Percentiles rank a stretch among this genome's conserved stretches.
Evolutionary conservation across 495 filamentous ascomycete species (phyloP).

Genomic region (Ramalina intermedia): DNA sequence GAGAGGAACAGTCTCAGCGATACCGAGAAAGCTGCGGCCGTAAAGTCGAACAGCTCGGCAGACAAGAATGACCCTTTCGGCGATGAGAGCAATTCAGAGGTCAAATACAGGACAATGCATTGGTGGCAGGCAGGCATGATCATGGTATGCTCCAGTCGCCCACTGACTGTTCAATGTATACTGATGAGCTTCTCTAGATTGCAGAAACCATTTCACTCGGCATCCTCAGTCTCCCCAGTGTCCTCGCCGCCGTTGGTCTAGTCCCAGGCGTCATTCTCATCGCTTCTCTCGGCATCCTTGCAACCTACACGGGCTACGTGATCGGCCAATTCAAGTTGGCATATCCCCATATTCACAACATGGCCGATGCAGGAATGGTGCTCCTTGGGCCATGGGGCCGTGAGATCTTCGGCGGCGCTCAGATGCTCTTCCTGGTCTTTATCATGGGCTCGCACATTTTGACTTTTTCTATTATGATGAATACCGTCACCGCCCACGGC

Average conservation of each 20-base stretch:
- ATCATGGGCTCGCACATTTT: conserved; percentile 64
- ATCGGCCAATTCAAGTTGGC: conserved; percentile 64
- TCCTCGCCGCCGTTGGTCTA: conserved; percentile 51
- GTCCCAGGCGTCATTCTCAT: conserved; percentile 44
- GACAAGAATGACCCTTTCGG: conserved; percentile 24
- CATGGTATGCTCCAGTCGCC: conserved; percentile 19
- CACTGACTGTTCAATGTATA: too few relatives aligned
- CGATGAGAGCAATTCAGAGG: conserved; percentile 26
- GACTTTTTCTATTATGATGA: conserved; percentile 59
- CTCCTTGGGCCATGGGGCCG: conserved; percentile 48
- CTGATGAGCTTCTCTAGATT: conserved; percentile 19
- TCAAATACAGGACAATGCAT: conserved; percentile 27
- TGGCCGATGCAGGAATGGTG: conserved; percentile 57
- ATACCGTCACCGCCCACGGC: conserved; percentile 46
- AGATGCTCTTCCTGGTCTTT: conserved; percentile 57
- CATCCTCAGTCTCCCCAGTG: conserved; percentile 47
- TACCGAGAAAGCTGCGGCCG: too few relatives aligned
- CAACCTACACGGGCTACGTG: conserved; percentile 65
- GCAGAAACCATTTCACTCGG: conserved; percentile 65
- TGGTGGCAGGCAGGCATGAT: conserved; percentile 34
- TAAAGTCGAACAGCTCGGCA: not conserved
- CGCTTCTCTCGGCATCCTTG: conserved; percentile 44
- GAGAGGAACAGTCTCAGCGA: too few relatives aligned
- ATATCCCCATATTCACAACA: conserved; percentile 56
- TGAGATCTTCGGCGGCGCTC: conserved; percentile 47